phyloP scores from a whole-genome alignment of 805 yeast genomes.

The Zygoascus flipseniorum region DNA sequence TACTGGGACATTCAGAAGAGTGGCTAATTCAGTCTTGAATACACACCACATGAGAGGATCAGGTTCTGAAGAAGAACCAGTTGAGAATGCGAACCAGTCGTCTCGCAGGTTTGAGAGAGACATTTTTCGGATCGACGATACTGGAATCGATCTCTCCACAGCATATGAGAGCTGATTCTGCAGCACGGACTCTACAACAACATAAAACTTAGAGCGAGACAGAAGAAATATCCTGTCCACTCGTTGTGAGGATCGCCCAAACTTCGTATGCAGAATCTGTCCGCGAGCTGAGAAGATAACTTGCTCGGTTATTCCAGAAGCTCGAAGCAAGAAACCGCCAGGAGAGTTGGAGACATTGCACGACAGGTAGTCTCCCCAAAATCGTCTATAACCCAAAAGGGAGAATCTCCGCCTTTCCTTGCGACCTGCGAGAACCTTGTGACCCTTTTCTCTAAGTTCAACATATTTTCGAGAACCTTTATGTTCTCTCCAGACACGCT shows the following conservation, averaged over 20 bases:
- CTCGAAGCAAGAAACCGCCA: slow-evolving; percentile 68
- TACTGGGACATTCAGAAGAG: slow-evolving; percentile 58
- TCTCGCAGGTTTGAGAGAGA: slow-evolving; percentile 74
- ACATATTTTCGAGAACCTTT: slow-evolving; percentile 76
- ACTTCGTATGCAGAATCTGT: slow-evolving; percentile 72
- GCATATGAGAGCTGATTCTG: slow-evolving; percentile 52
- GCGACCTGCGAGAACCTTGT: slow-evolving; percentile 54
- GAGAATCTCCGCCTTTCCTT: slow-evolving; percentile 90
- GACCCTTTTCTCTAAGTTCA: slow-evolving; percentile 80
- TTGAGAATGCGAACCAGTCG: slow-evolving; percentile 79
- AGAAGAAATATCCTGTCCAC: slow-evolving; percentile 64
- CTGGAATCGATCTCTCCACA: slow-evolving; percentile 56
- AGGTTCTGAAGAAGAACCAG: slow-evolving; percentile 45
- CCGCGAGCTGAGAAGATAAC: slow-evolving; percentile 77
- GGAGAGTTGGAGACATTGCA: slow-evolving; percentile 68
- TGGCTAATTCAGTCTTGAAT: slow-evolving; percentile 82
- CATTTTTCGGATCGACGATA: slow-evolving; percentile 50
- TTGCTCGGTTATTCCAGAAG: slow-evolving; percentile 56
- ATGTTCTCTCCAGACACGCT: slow-evolving; percentile 72
- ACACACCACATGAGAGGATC: slow-evolving; percentile 74
- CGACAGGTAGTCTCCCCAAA: slow-evolving; percentile 87
- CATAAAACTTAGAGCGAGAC: slow-evolving; percentile 49
- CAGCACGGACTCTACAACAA: slow-evolving; percentile 64
- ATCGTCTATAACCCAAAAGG: slow-evolving; percentile 77
- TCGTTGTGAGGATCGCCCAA: slow-evolving; percentile 85